Conservation (phyloP, 208 protist genomes). For the Leptomonas pyrrhocoris region DNA sequence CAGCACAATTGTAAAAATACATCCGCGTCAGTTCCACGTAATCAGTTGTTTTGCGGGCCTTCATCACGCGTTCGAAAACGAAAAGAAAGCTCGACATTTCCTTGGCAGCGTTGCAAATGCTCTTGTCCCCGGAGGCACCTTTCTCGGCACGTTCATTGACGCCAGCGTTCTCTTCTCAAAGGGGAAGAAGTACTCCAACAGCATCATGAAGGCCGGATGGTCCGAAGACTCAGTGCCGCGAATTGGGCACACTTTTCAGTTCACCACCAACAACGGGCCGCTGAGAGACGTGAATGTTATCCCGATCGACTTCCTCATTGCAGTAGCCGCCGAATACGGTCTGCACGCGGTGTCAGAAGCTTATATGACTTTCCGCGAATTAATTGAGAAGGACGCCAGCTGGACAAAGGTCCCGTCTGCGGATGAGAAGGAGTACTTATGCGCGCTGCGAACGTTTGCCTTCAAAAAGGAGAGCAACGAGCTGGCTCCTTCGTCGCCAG, state of each 20-base stretch:
- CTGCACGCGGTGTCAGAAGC: slow-evolving; percentile 68
- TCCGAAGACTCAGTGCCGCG: slow-evolving; percentile 60
- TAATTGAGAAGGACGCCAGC: slow-evolving; percentile 78
- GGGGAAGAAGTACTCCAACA: slow-evolving; percentile 59
- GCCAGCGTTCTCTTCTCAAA: slow-evolving; percentile 62
- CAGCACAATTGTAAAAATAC: slow-evolving; percentile 72
- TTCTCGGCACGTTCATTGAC: slow-evolving; percentile 80
- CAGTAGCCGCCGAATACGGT: slow-evolving; percentile 63
- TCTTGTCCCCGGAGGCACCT: slow-evolving; percentile 77
- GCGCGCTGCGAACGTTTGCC: slow-evolving; percentile 65
- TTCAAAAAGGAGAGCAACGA: slow-evolving; percentile 77
- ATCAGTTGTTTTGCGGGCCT: slow-evolving; percentile 80
- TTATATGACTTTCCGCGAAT: slow-evolving; percentile 73
- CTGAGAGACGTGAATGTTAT: slow-evolving; percentile 74
- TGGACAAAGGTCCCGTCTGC: slow-evolving; percentile 69
- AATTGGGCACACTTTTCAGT: slow-evolving; percentile 67
- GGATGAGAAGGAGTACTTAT: slow-evolving; percentile 85
- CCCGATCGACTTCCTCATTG: slow-evolving; percentile 83
- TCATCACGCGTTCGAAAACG: slow-evolving; percentile 74
- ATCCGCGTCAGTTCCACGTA: slow-evolving; percentile 83
- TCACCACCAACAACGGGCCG: slow-evolving; percentile 51
- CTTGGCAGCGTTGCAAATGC: slow-evolving; percentile 79
- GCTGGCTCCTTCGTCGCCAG: slow-evolving; percentile 30
- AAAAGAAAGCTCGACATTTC: slow-evolving; percentile 65
- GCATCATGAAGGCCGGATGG: slow-evolving; percentile 72